Evolutionary conservation across 2,329 filamentous ascomycete genomes (phyloP), one percentile per base, ranked within the genome.

Genomic region (Fusarium sterilihyphosum): DNA sequence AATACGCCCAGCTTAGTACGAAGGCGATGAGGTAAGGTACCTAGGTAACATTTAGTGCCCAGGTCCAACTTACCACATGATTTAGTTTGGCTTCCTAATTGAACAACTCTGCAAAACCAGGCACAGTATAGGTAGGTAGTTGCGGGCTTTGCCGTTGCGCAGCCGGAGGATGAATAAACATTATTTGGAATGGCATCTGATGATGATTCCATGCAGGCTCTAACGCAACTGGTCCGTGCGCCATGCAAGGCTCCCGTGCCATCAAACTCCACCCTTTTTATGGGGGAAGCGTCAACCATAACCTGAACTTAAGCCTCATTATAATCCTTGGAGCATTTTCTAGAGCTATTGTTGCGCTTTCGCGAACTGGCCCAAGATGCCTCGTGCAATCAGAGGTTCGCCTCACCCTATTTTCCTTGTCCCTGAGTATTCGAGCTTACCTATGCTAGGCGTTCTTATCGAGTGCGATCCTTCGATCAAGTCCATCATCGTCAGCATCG

Each of bases 401-500:
- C 66, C 46, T 22, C 37, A 22, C 22, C 16, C 33, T 29, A 35
- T 35, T 20, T 40, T 49, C 9, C 9, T 43, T n/a, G 11, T 29
- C n/a, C 8, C 20, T 24, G 31, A 33, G 43, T 50, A 44, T 37
- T 65, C 61, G n/a, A 66, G 61, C 24, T 46, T 37, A 26, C 38
- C 26, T 26, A 33, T 41, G 50, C 26, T 37, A 90, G 93, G 93
- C 71, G 91, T 94, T 35, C 88, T 96, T 73, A 91, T 96, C 82
- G 90, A 94, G 82, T 94, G 92, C 83, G 93, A 96, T 81, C 92
- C 93, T n/a, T 94, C 92, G 50, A 95, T 96, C 87, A 95, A 95
- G 83, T 93, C 93, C 73, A 94, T 95, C 85, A 92, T 96, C 79
- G 86, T 93, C 77, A 93, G 91, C 78, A 93, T 96, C 76, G 92